Evolutionary conservation across 2,329 filamentous ascomycete species (phyloP), one percentile per base, ranked within the genome.

Genomic region (Annulohypoxylon truncatum): DNA sequence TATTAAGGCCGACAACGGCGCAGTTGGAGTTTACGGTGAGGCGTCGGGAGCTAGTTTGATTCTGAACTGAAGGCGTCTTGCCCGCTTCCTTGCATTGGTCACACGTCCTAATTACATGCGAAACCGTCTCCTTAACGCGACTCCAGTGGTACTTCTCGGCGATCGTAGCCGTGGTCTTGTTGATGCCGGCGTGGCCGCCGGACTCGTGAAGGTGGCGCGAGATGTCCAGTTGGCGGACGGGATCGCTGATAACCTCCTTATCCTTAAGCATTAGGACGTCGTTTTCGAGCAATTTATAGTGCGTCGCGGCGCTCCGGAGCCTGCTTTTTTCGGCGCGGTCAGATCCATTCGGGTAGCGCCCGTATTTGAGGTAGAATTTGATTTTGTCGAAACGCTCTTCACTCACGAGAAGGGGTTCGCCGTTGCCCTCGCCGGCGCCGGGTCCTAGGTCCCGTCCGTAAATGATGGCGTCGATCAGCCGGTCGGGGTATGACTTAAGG

Each of bases 321-420:
- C 95, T 92, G 81, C 91, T 95, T 87, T 98, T 98, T 80, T 98
- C 96, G 61, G 94, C 94, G 64, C 95, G 89, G 83, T 97, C 94
- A 76, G 95, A 94, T 68, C 94, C 95, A 74, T 91, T 90, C 64
- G 96, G 96, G 79, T 99, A 98, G 79, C 94, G 93, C 76, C 91
- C 91, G 79, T 94, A 93, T 81, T 97, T 96, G 76, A 98, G 89
- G 81, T 98, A 98, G 84, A 92, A 98, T 76, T 94, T 92, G 78
- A 98, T 98, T 85, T 97, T 97, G 84, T 97, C 95, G 84, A 98
- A 98, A 73, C 96, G 92, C 82, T 97, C 94, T 83, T 97, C 94
- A 79, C 91, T 94, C 74, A 95, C 91, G 77, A 92, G 90, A 78
- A 96, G 92, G 77, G 96, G 93, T 73, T 86, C 87, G 76, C 76